Base-by-base conservation (phyloP, 352 stramenopile genomes). In the Phytopythium sindhum region DNA sequence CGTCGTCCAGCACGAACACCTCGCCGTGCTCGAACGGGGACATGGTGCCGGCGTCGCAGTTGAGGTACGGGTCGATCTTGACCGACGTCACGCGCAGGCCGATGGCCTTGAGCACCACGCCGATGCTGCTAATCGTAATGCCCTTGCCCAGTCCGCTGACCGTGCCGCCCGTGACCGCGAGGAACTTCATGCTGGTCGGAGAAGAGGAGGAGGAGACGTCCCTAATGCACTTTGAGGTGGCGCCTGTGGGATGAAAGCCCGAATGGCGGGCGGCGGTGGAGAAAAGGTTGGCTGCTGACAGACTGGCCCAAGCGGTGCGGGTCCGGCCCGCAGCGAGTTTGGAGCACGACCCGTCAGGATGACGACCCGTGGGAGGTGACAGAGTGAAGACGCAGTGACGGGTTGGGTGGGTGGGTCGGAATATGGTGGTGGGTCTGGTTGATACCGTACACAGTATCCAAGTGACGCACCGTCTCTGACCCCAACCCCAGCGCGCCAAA, bases 61-160 rank as follows among this genome's bases (percentile, higher is more conserved):
- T 99, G n/a, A 99, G 85, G 83, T 99, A 99, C 44, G 98, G 98
- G 79, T 99, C 97, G 74, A 99, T 99, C 83, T 99, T 99, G 73
- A 99, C 92, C 28, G 92, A 91, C 45, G 97, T 99, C 48, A 99
- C 97, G 63, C 88, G 81, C 64, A 99, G 79, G 8, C 96, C 94
- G 77, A 94, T 93, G 57, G 95, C 89, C 72, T 99, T 98, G 64
- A 99, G 92, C 70, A 99, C 81, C 21, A 98, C 89, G 61, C 97
- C 98, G 73, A 99, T 98, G 74, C 87, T 98, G 64, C 87, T 98
- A 81, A 99, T 99, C 51, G 97, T 99, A 66, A 99, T 98, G 64
- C 98, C 98, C 74, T 99, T 99, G 64, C 98, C 98, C 50, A 99
- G 86, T n/a, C 97, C 97, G 70, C 91, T 98, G 55, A 99, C 91